Percentiles rank a stretch among this genome's conserved stretches.
Conservation (phyloP, 768 basidiomycete species). For the Cystofilobasidium macerans region DNA sequence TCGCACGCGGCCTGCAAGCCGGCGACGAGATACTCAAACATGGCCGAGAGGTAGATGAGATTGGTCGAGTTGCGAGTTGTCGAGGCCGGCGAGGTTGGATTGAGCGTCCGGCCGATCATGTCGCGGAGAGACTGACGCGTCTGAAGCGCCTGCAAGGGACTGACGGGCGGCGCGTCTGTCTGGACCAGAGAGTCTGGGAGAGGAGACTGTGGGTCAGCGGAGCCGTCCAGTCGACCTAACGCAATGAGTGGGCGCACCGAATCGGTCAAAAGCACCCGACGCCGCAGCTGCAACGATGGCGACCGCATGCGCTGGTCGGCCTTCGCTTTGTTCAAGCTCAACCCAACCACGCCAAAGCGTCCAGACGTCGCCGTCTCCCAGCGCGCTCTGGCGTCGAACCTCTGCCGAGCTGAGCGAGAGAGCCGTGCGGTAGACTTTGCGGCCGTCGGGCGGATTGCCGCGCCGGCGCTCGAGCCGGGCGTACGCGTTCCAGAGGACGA, state of each 20-base stretch:
- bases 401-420: conserved; percentile 25
- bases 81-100: conserved; percentile 25
- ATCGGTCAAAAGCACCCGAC: conserved; percentile 8
- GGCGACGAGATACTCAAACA: conserved; percentile 31
- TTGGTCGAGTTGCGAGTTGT: conserved; percentile 17
- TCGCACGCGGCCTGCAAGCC: conserved; percentile 30
- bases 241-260: conserved; percentile 20
- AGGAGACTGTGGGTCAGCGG: neutral
- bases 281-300: conserved; percentile 9
- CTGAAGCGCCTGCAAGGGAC: conserved; percentile 23
- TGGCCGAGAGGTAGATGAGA: conserved; percentile 28
- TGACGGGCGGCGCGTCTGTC: neutral
- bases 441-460: conserved; percentile 37
- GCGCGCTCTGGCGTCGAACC: conserved; percentile 21
- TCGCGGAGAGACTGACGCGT: conserved; percentile 16
- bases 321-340: conserved; percentile 37
- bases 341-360: conserved; percentile 39
- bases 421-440: conserved; percentile 40
- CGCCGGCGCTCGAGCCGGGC: conserved; percentile 37
- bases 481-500: conserved; percentile 41
- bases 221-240: neutral
- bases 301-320: neutral
- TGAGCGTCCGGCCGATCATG: conserved; percentile 15
- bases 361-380: conserved; percentile 25
- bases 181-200: neutral